Evolutionary conservation across 2,329 filamentous ascomycete species (phyloP).

Genomic region (Colletotrichum orbiculare): DNA sequence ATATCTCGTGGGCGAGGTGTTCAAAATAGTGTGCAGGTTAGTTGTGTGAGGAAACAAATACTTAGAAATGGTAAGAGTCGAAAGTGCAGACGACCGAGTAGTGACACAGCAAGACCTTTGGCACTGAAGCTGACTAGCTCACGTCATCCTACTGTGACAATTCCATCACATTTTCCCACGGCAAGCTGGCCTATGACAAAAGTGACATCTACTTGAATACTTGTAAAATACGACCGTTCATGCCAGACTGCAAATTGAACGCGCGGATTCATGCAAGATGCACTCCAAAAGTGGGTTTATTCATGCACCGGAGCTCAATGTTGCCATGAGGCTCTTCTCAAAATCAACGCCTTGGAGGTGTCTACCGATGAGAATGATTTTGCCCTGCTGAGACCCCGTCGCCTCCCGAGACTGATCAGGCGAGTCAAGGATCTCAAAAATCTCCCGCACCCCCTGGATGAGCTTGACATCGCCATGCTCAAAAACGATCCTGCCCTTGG

Average conservation of each 20-base stretch:
- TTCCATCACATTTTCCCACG: too few species aligned
- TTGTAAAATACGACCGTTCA: not conserved
- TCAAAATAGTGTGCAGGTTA: too few species aligned
- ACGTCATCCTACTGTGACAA: too few species aligned
- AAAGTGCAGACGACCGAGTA: too few species aligned
- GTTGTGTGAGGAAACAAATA: too few species aligned
- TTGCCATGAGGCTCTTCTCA: conserved; percentile 52
- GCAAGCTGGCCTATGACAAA: too few species aligned
- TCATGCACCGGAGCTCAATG: conserved; percentile 2
- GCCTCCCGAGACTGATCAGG: conserved; percentile 46
- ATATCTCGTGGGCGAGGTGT: too few species aligned
- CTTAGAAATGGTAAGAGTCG: too few species aligned
- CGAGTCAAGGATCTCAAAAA: conserved; percentile 89
- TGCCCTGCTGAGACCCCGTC: conserved; percentile 54
- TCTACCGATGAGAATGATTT: conserved; percentile 73
- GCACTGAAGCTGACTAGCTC: too few species aligned
- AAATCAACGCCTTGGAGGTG: conserved; percentile 64
- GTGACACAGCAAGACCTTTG: too few species aligned
- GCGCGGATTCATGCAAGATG: too few species aligned
- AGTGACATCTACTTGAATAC: not conserved
- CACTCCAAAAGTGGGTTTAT: not conserved
- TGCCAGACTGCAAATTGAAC: too few species aligned
- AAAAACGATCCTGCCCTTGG: conserved; percentile 83
- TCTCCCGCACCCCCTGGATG: conserved; percentile 90
- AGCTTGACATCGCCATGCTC: conserved; percentile 75